Evolutionary conservation across 257 asterid species (phyloP).

Genomic region (Solanum boliviense): DNA sequence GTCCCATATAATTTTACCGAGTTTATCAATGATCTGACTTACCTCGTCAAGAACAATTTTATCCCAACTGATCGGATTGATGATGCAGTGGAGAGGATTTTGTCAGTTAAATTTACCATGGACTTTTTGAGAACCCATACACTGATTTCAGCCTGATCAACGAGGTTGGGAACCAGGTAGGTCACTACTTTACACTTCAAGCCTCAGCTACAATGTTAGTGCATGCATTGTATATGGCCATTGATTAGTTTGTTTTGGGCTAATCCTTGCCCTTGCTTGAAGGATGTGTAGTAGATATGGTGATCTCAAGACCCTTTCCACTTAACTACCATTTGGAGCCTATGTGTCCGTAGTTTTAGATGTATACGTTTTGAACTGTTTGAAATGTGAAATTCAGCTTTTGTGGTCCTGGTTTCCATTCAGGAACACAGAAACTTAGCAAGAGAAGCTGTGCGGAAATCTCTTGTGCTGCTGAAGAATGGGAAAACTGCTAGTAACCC

Average conservation of each 20-base stretch:
- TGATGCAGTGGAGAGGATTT: constrained; percentile 80
- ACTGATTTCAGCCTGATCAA: constrained; percentile 67
- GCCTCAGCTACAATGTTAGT: neutral
- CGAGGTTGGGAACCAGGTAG: constrained; percentile 71
- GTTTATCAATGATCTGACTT: constrained; percentile 61
- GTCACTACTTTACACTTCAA: neutral
- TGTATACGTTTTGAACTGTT: neutral
- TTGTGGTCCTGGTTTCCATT: constrained; percentile 2
- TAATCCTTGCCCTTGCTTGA: neutral
- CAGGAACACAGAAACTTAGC: constrained; percentile 76
- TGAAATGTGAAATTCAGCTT: neutral
- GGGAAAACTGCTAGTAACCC: constrained; percentile 45
- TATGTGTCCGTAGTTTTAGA: neutral
- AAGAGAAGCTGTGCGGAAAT: constrained; percentile 79
- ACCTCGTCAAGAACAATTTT: constrained; percentile 48
- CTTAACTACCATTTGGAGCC: neutral
- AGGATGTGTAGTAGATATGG: neutral
- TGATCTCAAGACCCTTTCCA: neutral
- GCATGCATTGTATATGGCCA: neutral
- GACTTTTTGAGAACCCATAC: constrained; percentile 73
- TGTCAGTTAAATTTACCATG: constrained; percentile 66
- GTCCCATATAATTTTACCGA: constrained; percentile 62
- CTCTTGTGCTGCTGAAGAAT: constrained; percentile 74
- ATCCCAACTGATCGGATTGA: constrained; percentile 58
- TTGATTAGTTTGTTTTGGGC: neutral